Evolutionary conservation across 129 eudicot species (phyloP).

Genomic region (Dittrichia graveolens): DNA sequence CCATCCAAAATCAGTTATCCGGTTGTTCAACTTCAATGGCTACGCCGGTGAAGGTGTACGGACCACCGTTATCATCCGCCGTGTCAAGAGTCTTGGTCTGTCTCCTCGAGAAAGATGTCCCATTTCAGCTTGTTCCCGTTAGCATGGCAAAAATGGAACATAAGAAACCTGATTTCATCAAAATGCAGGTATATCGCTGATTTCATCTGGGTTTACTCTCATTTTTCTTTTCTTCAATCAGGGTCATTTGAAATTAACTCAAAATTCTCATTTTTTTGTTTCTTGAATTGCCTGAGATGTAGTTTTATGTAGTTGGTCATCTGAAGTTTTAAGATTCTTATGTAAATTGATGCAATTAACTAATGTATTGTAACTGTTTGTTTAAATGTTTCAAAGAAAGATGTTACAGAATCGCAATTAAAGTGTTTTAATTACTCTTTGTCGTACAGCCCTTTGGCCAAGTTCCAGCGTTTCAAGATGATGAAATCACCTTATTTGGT

Average conservation of each 20-base stretch:
- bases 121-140: constrained; percentile 55
- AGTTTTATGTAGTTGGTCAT: neutral
- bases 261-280: no score
- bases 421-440: constrained; percentile 12
- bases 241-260: neutral
- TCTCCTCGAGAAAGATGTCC: constrained; percentile 69
- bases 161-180: constrained; percentile 60
- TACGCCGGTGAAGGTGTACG: constrained; percentile 69
- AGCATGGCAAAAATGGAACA: constrained; percentile 73
- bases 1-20: constrained; percentile 21
- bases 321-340: neutral
- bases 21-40: constrained; percentile 56
- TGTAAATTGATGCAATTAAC: neutral
- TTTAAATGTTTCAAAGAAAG: constrained; percentile 17
- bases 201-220: no score
- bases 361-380: constrained; percentile 8
- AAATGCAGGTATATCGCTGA: neutral
- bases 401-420: neutral
- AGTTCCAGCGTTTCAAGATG: constrained; percentile 88
- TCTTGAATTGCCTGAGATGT: neutral
- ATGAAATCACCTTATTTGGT: constrained; percentile 70
- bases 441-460: constrained; percentile 80
- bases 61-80: constrained; percentile 77
- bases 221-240: no score
- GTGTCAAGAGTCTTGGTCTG: constrained; percentile 65